A percentile compares a stretch with the other conserved stretches of the same genome.
phyloP scores from a whole-genome alignment of 1,284 basidiomycete genomes.

The Puccinia hordei region DNA sequence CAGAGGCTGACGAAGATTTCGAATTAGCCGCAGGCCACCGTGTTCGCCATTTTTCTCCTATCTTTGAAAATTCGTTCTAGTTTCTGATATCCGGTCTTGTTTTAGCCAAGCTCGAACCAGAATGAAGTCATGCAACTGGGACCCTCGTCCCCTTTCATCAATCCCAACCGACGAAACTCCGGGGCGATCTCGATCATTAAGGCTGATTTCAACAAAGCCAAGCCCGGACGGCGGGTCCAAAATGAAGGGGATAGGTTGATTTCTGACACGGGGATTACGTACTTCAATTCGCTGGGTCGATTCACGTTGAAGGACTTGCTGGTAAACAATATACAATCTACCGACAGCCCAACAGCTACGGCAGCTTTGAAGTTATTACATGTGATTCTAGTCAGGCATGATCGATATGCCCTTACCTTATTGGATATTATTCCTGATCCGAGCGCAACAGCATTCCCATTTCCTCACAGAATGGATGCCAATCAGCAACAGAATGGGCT shows the following conservation, averaged over 20 bases:
- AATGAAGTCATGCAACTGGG: slow-evolving; percentile 14
- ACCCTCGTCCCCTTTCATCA: slow-evolving; percentile 14
- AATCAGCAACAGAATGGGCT: slow-evolving; percentile 52
- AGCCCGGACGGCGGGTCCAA: slow-evolving; percentile 1
- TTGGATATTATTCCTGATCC: slow-evolving; percentile 71
- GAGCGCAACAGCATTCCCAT: slow-evolving; percentile 73
- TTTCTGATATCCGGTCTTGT: not conserved
- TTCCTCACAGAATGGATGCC: slow-evolving; percentile 59
- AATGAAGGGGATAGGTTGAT: slow-evolving; percentile 62
- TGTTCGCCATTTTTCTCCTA: slow-evolving; percentile 56
- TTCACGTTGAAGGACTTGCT: slow-evolving; percentile 88
- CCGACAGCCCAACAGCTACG: slow-evolving; percentile 68
- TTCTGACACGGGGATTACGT: slow-evolving; percentile 66
- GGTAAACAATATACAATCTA: slow-evolving; percentile 73
- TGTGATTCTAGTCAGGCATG: slow-evolving; percentile 72
- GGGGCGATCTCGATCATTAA: slow-evolving; percentile 81
- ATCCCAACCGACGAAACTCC: slow-evolving; percentile 69
- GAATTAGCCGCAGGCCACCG: slow-evolving; percentile 59
- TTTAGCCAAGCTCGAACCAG: slow-evolving; percentile 12
- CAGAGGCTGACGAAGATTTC: slow-evolving; percentile 73
- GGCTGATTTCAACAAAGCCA: slow-evolving; percentile 62
- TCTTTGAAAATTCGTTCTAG: slow-evolving; percentile 46
- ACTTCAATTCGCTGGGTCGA: slow-evolving; percentile 79
- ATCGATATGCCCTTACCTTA: slow-evolving; percentile 69
- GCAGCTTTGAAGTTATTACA: slow-evolving; percentile 78